Conservation (phyloP, 2,329 filamentous ascomycete genomes). For the Davidsoniella virescens region DNA sequence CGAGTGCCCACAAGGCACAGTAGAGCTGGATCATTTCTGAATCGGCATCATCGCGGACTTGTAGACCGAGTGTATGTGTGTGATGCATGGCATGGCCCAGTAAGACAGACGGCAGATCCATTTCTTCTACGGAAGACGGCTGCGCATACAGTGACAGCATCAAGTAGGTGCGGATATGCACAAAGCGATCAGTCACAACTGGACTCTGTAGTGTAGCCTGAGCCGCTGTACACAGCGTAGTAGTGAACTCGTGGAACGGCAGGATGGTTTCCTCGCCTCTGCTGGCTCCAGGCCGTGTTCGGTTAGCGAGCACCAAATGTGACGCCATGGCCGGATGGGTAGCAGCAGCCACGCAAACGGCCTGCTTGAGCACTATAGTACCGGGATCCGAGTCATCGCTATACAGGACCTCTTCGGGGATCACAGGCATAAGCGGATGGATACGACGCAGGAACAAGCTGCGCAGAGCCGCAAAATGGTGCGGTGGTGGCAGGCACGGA, state of each 20-base stretch:
- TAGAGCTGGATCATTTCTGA: constrained; percentile 34
- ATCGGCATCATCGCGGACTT: constrained; percentile 29
- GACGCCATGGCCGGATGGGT: constrained; percentile 29
- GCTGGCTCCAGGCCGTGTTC: constrained; percentile 1
- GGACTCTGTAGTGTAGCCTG: constrained; percentile 35
- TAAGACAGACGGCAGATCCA: constrained; percentile 36
- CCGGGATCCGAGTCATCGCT: constrained; percentile 20
- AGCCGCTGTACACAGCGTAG: constrained; percentile 30
- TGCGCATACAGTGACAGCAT: constrained; percentile 45
- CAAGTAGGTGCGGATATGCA: constrained; percentile 36
- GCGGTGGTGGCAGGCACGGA: constrained; percentile 29
- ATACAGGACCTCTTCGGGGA: constrained; percentile 24
- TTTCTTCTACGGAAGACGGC: constrained; percentile 34
- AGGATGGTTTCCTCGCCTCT: constrained; percentile 22
- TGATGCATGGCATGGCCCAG: constrained; percentile 39
- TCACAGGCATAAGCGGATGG: constrained; percentile 37
- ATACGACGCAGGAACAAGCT: constrained; percentile 34
- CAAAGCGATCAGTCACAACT: constrained; percentile 35
- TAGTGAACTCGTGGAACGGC: constrained; percentile 31
- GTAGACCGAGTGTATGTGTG: constrained; percentile 37
- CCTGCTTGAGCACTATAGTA: constrained; percentile 33
- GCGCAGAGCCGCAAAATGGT: constrained; percentile 30
- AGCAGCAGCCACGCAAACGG: constrained; percentile 38
- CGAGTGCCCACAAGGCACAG: constrained; percentile 44
- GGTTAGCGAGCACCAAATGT: constrained; percentile 29